Conservation (phyloP, 2,329 filamentous ascomycete genomes). For the Neofusicoccum sp. region DNA sequence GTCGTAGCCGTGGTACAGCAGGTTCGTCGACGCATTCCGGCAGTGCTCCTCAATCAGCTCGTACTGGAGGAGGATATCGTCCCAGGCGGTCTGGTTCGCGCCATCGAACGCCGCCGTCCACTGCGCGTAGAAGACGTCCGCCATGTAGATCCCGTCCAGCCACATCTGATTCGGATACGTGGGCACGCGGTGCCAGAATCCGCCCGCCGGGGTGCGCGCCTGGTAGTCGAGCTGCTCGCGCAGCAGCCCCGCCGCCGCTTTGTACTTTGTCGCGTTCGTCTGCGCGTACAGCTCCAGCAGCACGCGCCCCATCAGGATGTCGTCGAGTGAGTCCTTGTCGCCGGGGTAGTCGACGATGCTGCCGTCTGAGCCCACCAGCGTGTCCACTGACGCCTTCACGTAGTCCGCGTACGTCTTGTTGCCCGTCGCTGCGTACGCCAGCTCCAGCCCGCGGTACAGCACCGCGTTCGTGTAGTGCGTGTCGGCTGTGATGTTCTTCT, state of each 20-base stretch:
- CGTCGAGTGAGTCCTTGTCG: constrained; percentile 42
- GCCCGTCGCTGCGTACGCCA: constrained; percentile 43
- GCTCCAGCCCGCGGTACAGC: constrained; percentile 49
- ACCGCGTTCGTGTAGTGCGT: constrained; percentile 47
- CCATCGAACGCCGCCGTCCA: constrained; percentile 40
- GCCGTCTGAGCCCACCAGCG: constrained; percentile 49
- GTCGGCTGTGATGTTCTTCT: constrained; percentile 39
- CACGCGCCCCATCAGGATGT: constrained; percentile 55
- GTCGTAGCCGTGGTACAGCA: constrained; percentile 38
- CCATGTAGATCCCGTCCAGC: constrained; percentile 54
- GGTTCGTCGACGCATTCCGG: constrained; percentile 32
- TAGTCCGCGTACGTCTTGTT: constrained; percentile 47
- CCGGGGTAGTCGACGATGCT: constrained; percentile 24
- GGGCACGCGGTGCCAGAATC: constrained; percentile 51
- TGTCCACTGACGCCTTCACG: constrained; percentile 48
- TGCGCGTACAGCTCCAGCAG: constrained; percentile 49
- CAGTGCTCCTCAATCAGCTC: constrained; percentile 36
- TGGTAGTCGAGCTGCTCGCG: constrained; percentile 49
- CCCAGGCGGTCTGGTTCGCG: constrained; percentile 41
- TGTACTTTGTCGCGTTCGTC: constrained; percentile 50
- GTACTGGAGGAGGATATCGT: constrained; percentile 41
- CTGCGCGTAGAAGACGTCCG: constrained; percentile 39
- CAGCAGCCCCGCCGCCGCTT: constrained; percentile 48
- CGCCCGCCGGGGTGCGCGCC: constrained; percentile 51
- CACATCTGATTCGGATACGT: constrained; percentile 32